phyloP scores from a whole-genome alignment of 495 filamentous ascomycete species.

The Podospora didyma region DNA sequence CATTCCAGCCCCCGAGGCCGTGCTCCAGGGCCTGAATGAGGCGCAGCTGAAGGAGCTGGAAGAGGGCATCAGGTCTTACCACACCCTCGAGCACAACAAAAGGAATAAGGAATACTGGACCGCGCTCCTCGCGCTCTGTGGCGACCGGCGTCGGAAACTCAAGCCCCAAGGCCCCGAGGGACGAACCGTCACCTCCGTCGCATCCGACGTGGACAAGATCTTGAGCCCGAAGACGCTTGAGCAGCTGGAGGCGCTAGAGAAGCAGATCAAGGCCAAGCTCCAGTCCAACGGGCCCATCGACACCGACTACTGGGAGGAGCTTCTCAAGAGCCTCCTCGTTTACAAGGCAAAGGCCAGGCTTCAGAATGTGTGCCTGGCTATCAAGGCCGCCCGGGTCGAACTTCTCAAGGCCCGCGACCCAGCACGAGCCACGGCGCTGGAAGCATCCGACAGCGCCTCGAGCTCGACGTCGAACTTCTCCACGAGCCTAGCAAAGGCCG shows the following conservation, averaged over 20 bases:
- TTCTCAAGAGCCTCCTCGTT: constrained; percentile 76
- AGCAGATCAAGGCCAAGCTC: constrained; percentile 78
- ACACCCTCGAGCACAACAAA: constrained; percentile 70
- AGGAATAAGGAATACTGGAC: constrained; percentile 89
- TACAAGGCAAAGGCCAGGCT: constrained; percentile 91
- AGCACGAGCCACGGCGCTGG: constrained; percentile 59
- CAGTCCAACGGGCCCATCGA: constrained; percentile 89
- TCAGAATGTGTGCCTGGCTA: constrained; percentile 71
- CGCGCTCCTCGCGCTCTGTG: constrained; percentile 80
- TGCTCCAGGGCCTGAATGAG: constrained; percentile 72
- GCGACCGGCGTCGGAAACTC: constrained; percentile 66
- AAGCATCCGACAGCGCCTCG: constrained; percentile 24
- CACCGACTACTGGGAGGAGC: constrained; percentile 94
- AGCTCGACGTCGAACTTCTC: constrained; percentile 10
- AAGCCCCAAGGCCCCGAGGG: constrained; percentile 59
- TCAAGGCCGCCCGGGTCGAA: constrained; percentile 69
- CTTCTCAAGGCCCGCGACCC: constrained; percentile 63
- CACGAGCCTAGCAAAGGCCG: constrained; percentile 18
- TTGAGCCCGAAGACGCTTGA: constrained; percentile 82
- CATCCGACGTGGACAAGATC: constrained; percentile 81
- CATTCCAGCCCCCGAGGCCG: constrained; percentile 74
- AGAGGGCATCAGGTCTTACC: constrained; percentile 81
- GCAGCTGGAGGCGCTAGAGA: constrained; percentile 78
- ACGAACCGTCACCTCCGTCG: constrained; percentile 74
- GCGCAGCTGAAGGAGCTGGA: constrained; percentile 72